phyloP scores from a whole-genome alignment of 2,329 filamentous ascomycete species.

The Kalmusia sp. region DNA sequence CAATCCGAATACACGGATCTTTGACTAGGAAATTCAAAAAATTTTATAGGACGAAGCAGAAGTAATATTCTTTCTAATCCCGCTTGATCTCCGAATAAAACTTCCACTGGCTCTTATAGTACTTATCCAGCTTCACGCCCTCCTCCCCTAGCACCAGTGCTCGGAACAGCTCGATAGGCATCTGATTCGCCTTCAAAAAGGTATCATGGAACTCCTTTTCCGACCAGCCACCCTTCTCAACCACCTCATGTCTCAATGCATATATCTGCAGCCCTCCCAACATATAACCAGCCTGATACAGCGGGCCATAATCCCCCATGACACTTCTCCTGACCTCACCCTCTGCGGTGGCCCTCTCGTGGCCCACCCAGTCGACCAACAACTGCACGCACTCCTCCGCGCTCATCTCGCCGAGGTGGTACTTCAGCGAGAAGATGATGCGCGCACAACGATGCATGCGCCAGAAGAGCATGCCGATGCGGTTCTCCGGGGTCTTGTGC shows the following conservation, averaged over 20 bases:
- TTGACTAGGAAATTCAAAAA: too few species aligned
- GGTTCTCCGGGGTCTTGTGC: slow-evolving; percentile 58
- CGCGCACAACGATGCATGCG: slow-evolving; percentile 68
- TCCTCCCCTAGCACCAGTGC: slow-evolving; percentile 52
- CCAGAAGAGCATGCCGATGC: slow-evolving; percentile 67
- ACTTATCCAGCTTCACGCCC: slow-evolving; percentile 48
- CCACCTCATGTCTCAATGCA: slow-evolving; percentile 57
- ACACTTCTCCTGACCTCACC: slow-evolving; percentile 66
- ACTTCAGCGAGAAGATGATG: slow-evolving; percentile 65
- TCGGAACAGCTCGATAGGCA: slow-evolving; percentile 63
- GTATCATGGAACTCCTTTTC: slow-evolving; percentile 66
- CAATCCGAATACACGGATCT: too few species aligned
- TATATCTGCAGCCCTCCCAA: slow-evolving; percentile 65
- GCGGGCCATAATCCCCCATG: slow-evolving; percentile 62
- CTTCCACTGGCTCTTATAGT: slow-evolving; percentile 59
- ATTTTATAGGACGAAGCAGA: too few species aligned
- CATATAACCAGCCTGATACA: slow-evolving; percentile 68
- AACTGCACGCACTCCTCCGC: slow-evolving; percentile 64
- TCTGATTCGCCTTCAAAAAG: slow-evolving; percentile 59
- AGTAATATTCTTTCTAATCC: background rate
- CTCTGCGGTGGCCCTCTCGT: slow-evolving; percentile 66
- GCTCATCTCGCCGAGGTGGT: slow-evolving; percentile 63
- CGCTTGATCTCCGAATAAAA: slow-evolving; percentile 31
- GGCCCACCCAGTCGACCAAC: slow-evolving; percentile 63
- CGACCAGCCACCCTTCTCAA: slow-evolving; percentile 49